phyloP scores from a whole-genome alignment of 257 asterid genomes.

The Scutellaria barbata region DNA sequence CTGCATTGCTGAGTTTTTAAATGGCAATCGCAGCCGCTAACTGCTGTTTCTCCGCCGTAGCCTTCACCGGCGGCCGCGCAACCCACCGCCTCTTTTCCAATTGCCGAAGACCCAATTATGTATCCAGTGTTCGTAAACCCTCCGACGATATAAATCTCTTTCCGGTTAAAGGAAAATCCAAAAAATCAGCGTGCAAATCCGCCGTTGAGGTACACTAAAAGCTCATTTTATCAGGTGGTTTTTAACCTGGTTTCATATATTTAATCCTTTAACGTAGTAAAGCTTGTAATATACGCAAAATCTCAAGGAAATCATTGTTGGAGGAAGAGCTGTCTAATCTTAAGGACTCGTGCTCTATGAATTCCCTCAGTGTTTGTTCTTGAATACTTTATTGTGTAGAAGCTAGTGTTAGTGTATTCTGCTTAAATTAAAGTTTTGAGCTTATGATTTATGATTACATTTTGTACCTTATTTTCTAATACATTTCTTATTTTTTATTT shows the following conservation, averaged over 20 bases:
- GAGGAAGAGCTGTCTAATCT: neutral
- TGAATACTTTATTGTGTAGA: neutral
- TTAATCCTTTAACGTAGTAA: neutral
- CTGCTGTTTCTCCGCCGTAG: constrained; percentile 48
- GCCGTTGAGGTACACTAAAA: constrained; percentile 34
- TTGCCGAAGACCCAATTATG: constrained; percentile 18
- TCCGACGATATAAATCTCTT: constrained; percentile 31
- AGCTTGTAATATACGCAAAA: neutral
- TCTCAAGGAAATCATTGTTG: neutral
- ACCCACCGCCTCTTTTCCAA: constrained; percentile 38
- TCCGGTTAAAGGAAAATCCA: constrained; percentile 34
- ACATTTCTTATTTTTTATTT: neutral
- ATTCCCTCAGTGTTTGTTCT: neutral
- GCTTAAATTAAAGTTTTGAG: neutral
- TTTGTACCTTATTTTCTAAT: neutral
- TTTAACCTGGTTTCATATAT: neutral
- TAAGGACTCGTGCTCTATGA: neutral
- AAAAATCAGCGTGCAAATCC: constrained; percentile 33
- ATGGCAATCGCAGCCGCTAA: constrained; percentile 56
- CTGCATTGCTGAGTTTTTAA: constrained; percentile 25
- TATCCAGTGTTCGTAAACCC: constrained; percentile 37
- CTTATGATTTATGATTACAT: neutral
- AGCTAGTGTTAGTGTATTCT: neutral
- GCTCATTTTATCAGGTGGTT: constrained; percentile 11
- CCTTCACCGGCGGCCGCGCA: constrained; percentile 38